These are phyloP conservation scores for Backusella australiensis DNA, from an alignment of 192 early-diverging fungal species.

Conservation along the genomic window DNA sequence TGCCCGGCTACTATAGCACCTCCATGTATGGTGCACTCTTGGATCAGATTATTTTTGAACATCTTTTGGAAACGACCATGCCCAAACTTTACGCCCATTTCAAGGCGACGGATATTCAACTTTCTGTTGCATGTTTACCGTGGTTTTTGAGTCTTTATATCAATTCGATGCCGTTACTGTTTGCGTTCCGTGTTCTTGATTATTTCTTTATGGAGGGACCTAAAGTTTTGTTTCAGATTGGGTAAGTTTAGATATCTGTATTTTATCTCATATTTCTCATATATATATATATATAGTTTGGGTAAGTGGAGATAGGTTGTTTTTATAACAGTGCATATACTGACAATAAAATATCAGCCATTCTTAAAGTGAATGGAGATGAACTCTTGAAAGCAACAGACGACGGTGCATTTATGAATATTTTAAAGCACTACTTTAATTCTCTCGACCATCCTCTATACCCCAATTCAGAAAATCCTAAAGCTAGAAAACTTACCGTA, in stretches of 20 bases:
- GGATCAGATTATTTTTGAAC: slow-evolving; percentile 86
- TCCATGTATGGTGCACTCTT: slow-evolving; percentile 90
- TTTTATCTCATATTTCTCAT: not conserved
- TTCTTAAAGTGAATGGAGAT: slow-evolving; percentile 81
- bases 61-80: slow-evolving; percentile 77
- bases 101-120: slow-evolving; percentile 76
- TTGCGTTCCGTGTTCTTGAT: slow-evolving; percentile 77
- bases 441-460: slow-evolving; percentile 67
- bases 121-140: slow-evolving; percentile 85
- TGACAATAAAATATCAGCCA: slow-evolving; percentile 45
- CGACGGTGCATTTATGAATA: slow-evolving; percentile 61
- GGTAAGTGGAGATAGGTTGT: not conserved
- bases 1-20: slow-evolving; percentile 71
- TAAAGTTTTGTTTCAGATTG: slow-evolving; percentile 79
- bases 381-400: slow-evolving; percentile 49
- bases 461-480: slow-evolving; percentile 41
- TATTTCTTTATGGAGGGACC: slow-evolving; percentile 91
- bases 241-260: slow-evolving; percentile 18
- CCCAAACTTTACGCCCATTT: slow-evolving; percentile 72
- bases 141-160: slow-evolving; percentile 91
- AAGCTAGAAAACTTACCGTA: slow-evolving; percentile 50
- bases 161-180: slow-evolving; percentile 81
- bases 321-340: not conserved
- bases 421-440: slow-evolving; percentile 75
- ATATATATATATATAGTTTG: not conserved